Conservation (phyloP, 225 moss, liverwort and hornwort genomes). For the Physcomitrellopsis africana region DNA sequence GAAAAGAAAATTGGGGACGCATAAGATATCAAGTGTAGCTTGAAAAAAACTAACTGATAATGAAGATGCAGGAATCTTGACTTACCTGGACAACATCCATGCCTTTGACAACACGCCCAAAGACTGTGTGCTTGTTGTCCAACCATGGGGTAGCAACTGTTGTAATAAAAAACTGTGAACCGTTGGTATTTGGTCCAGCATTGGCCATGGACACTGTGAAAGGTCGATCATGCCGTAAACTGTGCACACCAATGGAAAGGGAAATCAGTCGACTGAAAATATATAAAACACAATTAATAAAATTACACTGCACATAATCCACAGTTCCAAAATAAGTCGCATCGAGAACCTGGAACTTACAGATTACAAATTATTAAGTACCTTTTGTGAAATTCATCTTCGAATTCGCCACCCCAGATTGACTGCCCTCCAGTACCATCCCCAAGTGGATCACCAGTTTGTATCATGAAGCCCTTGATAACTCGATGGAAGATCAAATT, state of each 20-base stretch:
- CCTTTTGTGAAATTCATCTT: conserved; percentile 99
- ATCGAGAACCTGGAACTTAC: not conserved
- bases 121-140: conserved; percentile 99
- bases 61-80: not conserved
- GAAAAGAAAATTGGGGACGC: not conserved
- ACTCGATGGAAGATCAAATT: conserved; percentile 99
- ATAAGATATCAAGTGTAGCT: not conserved
- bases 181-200: conserved; percentile 94
- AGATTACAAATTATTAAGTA: conserved; percentile 18
- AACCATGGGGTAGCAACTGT: conserved; percentile 99
- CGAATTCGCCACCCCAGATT: conserved; percentile 99
- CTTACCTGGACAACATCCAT: conserved; percentile 99
- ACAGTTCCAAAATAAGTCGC: not conserved
- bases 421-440: conserved; percentile 99
- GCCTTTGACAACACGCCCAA: conserved; percentile 96
- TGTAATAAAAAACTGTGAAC: conserved; percentile 97
- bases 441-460: conserved; percentile 97
- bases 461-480: conserved; percentile 99
- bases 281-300: not conserved
- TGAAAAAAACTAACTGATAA: not conserved
- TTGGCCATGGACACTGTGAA: conserved; percentile 99
- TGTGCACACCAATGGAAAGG: conserved; percentile 34
- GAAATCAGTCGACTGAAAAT: not conserved
- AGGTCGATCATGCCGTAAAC: conserved; percentile 97
- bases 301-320: not conserved